phyloP scores from a whole-genome alignment of 495 filamentous ascomycete genomes.

The Emericellopsis terricola region DNA sequence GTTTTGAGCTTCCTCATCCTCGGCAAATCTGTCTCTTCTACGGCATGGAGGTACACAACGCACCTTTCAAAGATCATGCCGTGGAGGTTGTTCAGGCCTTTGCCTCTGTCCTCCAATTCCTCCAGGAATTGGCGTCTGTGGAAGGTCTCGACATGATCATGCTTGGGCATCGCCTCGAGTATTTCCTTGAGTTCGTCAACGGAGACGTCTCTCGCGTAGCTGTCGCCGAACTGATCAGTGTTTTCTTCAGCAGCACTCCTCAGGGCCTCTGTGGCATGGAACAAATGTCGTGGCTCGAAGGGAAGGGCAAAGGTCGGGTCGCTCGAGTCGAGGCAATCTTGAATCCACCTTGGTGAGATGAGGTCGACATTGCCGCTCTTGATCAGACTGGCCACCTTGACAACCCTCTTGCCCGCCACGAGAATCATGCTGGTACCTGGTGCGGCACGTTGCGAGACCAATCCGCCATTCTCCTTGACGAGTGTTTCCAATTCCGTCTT shows the following conservation, averaged over 20 bases:
- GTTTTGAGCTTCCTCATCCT: conserved; percentile 16
- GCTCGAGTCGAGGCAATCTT: conserved; percentile 59
- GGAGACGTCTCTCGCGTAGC: conserved; percentile 56
- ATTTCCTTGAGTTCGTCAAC: conserved; percentile 45
- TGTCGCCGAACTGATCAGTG: conserved; percentile 65
- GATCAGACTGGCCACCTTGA: conserved; percentile 70
- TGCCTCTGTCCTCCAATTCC: conserved; percentile 38
- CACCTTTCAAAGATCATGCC: conserved; percentile 54
- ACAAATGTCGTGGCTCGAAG: conserved; percentile 44
- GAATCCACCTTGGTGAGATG: conserved; percentile 64
- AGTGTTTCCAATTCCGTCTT: conserved; percentile 74
- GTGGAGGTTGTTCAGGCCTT: conserved; percentile 25
- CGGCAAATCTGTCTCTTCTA: conserved; percentile 7
- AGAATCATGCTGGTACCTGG: conserved; percentile 42
- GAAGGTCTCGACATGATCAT: conserved; percentile 9
- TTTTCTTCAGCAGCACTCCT: conserved; percentile 20
- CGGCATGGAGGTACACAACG: conserved; percentile 32
- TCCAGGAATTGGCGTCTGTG: conserved; percentile 23
- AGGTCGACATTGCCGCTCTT: conserved; percentile 52
- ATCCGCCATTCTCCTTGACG: conserved; percentile 78
- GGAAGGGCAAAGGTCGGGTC: conserved; percentile 43
- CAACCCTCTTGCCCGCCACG: conserved; percentile 67
- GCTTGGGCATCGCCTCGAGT: conserved; percentile 26
- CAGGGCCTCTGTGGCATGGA: conserved; percentile 18
- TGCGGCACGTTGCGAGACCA: conserved; percentile 53